Evolutionary conservation across 1,284 basidiomycete genomes (phyloP), one percentile per base, ranked within the genome.

Genomic region (Phylloporus sp.): DNA sequence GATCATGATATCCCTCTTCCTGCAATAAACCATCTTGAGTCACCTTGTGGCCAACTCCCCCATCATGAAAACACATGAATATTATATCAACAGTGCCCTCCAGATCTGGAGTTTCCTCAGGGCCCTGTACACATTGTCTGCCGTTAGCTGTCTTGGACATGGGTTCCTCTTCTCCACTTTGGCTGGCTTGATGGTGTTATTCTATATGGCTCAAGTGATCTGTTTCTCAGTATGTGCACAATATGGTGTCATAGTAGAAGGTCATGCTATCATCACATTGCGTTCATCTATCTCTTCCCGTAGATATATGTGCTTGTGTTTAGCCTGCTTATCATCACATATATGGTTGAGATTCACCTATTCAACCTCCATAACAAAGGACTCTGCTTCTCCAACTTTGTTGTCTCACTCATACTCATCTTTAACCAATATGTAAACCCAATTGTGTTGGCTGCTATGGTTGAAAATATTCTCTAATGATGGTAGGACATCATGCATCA

Each of bases 281-380:
- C n/a, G n/a, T n/a, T n/a, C n/a, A n/a, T n/a, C n/a, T n/a, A n/a
- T n/a, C n/a, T n/a, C n/a, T n/a, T n/a, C n/a, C n/a, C n/a, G n/a
- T n/a, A n/a, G n/a, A n/a, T n/a, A n/a, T n/a, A n/a, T n/a, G n/a
- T n/a, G n/a, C n/a, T n/a, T n/a, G n/a, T n/a, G n/a, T n/a, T n/a
- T n/a, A n/a, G n/a, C n/a, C n/a, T n/a, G n/a, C n/a, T n/a, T n/a
- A n/a, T n/a, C n/a, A n/a, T n/a, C n/a, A n/a, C n/a, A n/a, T n/a
- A n/a, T n/a, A n/a, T n/a, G n/a, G n/a, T n/a, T n/a, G n/a, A n/a
- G 74, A 92, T 92, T 75, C 76, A 92, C 40, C 90, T 90, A 6
- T 91, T 81, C 79, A 76, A 78, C 28, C 79, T 93, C 59, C 90
- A 91, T 72, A 90, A 92, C 56, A 93, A 93, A 80, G 91, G 91